Evolutionary conservation across 805 yeast genomes (phyloP).

Genomic region (Candida ortonii): DNA sequence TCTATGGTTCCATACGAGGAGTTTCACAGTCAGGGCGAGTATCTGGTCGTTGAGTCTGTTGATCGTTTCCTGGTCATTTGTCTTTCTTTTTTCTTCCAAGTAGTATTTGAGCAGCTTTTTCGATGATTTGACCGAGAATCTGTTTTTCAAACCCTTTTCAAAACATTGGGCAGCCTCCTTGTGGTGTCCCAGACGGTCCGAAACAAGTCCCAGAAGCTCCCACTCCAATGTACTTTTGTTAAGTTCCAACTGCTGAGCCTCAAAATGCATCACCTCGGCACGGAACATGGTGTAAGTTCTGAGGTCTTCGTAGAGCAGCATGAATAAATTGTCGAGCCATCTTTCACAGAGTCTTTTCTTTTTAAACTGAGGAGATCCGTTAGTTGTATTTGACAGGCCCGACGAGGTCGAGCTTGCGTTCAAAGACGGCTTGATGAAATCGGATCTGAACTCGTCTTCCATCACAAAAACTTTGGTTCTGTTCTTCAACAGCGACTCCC

Average conservation of each 20-base stretch:
- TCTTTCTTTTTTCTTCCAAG: slow-evolving; percentile 43
- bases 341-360: slow-evolving; percentile 68
- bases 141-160: slow-evolving; percentile 60
- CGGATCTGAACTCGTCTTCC: slow-evolving; percentile 57
- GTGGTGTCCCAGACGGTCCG: slow-evolving; percentile 77
- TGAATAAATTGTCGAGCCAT: slow-evolving; percentile 69
- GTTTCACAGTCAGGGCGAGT: slow-evolving; percentile 66
- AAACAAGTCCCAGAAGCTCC: slow-evolving; percentile 87
- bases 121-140: slow-evolving; percentile 81
- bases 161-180: slow-evolving; percentile 89
- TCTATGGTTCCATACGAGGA: slow-evolving; percentile 96
- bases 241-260: slow-evolving; percentile 79
- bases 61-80: slow-evolving; percentile 32
- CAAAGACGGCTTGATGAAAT: slow-evolving; percentile 15
- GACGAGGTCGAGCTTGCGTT: slow-evolving; percentile 14
- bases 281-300: slow-evolving; percentile 89
- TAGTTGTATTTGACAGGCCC: slow-evolving; percentile 4
- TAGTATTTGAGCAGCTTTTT: slow-evolving; percentile 70
- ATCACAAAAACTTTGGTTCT: slow-evolving; percentile 68
- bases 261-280: slow-evolving; percentile 84
- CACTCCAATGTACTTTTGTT: slow-evolving; percentile 81
- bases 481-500: slow-evolving; percentile 62
- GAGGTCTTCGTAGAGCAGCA: slow-evolving; percentile 69
- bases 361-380: slow-evolving; percentile 43
- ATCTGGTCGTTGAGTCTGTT: slow-evolving; percentile 51